A percentile compares a stretch with the other conserved stretches of the same genome.
Evolutionary conservation across 192 early-diverging fungal genomes (phyloP).

Genomic region (Podila horticola): DNA sequence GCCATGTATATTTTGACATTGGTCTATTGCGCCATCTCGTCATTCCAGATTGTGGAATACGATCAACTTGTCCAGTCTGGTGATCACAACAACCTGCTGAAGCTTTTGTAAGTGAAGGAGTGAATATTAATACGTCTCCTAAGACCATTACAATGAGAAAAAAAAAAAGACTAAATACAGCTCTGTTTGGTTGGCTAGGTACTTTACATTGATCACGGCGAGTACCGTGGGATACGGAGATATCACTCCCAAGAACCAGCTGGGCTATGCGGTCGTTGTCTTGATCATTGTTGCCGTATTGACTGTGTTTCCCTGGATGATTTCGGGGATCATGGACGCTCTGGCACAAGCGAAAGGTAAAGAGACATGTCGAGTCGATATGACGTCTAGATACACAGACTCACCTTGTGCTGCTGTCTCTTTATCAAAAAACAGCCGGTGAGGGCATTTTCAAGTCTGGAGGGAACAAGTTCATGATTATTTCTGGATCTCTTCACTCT

Average conservation of each 20-base stretch:
- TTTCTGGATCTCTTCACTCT: constrained; percentile 56
- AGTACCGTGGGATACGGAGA: constrained; percentile 84
- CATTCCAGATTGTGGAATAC: constrained; percentile 64
- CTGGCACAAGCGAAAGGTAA: constrained; percentile 45
- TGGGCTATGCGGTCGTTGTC: constrained; percentile 68
- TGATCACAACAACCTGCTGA: constrained; percentile 44
- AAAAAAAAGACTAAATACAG: no score
- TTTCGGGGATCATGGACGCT: constrained; percentile 57
- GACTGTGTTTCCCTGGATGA: constrained; percentile 67
- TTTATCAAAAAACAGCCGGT: constrained; percentile 17
- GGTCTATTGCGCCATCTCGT: constrained; percentile 69
- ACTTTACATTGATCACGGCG: constrained; percentile 74
- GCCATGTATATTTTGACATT: constrained; percentile 61
- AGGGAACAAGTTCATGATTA: constrained; percentile 57
- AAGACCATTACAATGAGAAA: no score
- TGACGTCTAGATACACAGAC: neutral
- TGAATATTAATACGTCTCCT: no score
- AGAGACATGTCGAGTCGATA: neutral
- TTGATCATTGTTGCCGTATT: constrained; percentile 66
- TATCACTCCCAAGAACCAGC: constrained; percentile 64
- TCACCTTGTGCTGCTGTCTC: neutral
- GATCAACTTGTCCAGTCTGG: constrained; percentile 59
- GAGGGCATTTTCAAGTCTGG: constrained; percentile 52
- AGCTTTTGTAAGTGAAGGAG: constrained; percentile 30
- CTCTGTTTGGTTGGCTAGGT: constrained; percentile 16